Base-by-base conservation (phyloP, 768 basidiomycete species). In the Heimioporus sp. region DNA sequence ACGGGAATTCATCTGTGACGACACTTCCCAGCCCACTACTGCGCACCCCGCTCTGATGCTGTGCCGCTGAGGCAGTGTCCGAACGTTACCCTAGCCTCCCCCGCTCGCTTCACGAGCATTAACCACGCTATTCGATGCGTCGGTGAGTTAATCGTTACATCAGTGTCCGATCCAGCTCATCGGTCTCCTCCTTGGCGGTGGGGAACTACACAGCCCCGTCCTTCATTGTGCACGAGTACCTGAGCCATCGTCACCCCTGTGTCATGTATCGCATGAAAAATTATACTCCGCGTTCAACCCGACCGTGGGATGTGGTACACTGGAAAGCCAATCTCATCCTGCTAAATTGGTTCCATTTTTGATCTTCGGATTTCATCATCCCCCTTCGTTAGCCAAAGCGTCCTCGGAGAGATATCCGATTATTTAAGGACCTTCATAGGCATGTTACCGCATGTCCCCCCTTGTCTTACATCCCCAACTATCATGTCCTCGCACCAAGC, bases 11-110 rank as follows among this genome's bases (percentile, higher is more conserved):
- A 38, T 21, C 15, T 19, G 41, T 48, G 50, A 47, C 43, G 52
- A 13, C 20, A 38, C 10, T 46, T 43, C 34, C 21, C 37, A n/a
- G 24, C 34, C 42, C 38, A 15, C 47, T 30, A 46, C 46, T 43
- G 43, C 51, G 31, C 10, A 20, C 10, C 9, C 41, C 49, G 32
- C 46, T 31, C 16, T 15, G 42, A 49, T 56, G 58, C 65, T 67
- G 60, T 66, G 65, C 50, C 43, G 36, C 19, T 7, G 48, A 65
- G 46, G 65, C 65, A 40, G 63, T 66, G 65, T 11, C 53, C 21
- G 49, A 40, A 63, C 54, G 56, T 48, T 50, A 58, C 49, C 20
- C 52, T 50, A 47, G 55, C 59, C 65, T 44, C 61, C 43, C 34
- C 48, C 52, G 17, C 35, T 51, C 42, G 10, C 11, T 36, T 39